A percentile compares a stretch with the other conserved stretches of the same genome.
phyloP scores from a whole-genome alignment of 2,329 filamentous ascomycete species.

The Pseudonectria buxi region DNA sequence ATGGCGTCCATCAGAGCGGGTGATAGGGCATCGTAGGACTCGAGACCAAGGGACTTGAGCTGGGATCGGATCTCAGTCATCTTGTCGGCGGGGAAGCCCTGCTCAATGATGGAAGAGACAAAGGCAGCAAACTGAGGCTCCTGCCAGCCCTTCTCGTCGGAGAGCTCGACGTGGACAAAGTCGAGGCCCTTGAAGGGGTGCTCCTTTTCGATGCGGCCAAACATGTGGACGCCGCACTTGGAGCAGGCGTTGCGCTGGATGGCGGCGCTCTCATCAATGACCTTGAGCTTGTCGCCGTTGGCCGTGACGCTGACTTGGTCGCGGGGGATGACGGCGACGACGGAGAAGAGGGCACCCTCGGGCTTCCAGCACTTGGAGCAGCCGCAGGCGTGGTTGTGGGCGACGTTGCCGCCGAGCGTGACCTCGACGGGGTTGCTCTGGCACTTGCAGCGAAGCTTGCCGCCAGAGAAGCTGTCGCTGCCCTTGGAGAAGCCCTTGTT shows the following conservation, averaged over 20 bases:
- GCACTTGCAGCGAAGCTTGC: constrained; percentile 58
- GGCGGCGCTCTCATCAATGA: constrained; percentile 49
- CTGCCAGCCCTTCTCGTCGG: constrained; percentile 57
- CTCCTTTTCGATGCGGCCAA: constrained; percentile 56
- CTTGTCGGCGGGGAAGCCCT: constrained; percentile 50
- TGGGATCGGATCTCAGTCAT: constrained; percentile 49
- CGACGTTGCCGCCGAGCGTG: constrained; percentile 49
- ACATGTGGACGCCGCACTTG: constrained; percentile 56
- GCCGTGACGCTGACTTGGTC: constrained; percentile 50
- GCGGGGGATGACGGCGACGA: constrained; percentile 54
- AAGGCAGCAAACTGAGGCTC: constrained; percentile 66
- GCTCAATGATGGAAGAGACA: constrained; percentile 61
- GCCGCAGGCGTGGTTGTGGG: constrained; percentile 65
- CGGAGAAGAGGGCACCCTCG: constrained; percentile 53
- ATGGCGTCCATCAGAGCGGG: constrained; percentile 58
- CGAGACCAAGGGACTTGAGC: constrained; percentile 48
- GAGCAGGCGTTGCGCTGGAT: constrained; percentile 57
- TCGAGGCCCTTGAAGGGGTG: constrained; percentile 64
- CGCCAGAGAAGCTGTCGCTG: constrained; percentile 47
- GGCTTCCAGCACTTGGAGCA: constrained; percentile 71
- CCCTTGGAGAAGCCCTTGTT: constrained; percentile 56
- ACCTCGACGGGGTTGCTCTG: constrained; percentile 48
- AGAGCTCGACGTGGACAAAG: constrained; percentile 61
- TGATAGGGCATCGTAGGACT: constrained; percentile 57
- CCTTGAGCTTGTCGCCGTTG: constrained; percentile 48